Conservation (phyloP, 176 grass and related monocot genomes). For the Puccinellia tenuiflora region DNA sequence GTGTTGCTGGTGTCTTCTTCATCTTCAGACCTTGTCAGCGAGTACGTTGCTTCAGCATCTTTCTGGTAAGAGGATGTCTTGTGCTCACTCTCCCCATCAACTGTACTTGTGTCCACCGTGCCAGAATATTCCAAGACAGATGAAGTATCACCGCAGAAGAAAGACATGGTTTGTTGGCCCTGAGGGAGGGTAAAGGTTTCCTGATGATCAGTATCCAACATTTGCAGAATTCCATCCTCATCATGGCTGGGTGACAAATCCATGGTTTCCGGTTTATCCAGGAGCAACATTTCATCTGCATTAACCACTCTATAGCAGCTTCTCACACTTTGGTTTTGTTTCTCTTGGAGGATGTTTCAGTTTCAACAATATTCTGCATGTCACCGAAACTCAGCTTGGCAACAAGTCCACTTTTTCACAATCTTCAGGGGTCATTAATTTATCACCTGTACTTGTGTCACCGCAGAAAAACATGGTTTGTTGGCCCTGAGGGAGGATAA, state of each 20-base stretch:
- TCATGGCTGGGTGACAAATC: background rate
- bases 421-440: background rate
- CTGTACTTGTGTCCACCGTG: background rate
- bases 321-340: background rate
- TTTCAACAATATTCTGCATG: constrained; percentile 9
- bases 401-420: background rate
- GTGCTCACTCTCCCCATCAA: background rate
- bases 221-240: background rate
- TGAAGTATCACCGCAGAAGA: constrained; percentile 18
- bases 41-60: background rate
- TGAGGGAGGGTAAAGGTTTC: background rate
- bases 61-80: background rate
- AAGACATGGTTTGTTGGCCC: background rate
- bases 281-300: background rate
- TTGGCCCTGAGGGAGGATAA: background rate
- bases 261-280: constrained; percentile 17
- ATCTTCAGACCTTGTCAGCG: constrained; percentile 17
- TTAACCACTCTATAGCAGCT: constrained; percentile 12
- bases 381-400: background rate
- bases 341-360: constrained; percentile 7
- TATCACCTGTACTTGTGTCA: background rate
- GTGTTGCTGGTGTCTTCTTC: background rate
- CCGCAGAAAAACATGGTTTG: background rate
- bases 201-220: background rate
- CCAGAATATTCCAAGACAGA: constrained; percentile 12